A percentile compares a stretch with the other conserved stretches of the same genome.
Conservation (phyloP, 129 eudicot genomes). For the Flaveria linearis region DNA sequence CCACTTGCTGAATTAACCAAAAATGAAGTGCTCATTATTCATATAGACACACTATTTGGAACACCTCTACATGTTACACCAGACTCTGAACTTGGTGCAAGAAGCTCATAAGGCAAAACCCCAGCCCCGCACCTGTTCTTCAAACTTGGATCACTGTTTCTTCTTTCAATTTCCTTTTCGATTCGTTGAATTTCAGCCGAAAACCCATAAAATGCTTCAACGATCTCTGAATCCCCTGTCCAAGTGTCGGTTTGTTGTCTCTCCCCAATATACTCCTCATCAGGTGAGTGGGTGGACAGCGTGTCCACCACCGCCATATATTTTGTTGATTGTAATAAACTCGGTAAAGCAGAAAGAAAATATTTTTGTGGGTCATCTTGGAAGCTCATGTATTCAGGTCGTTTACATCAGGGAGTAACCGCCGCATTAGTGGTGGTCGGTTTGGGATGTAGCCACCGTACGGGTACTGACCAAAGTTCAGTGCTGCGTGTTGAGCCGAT, state of each 20-base stretch:
- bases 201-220: conserved; percentile 75
- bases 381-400: conserved; percentile 74
- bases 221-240: conserved; percentile 74
- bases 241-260: conserved; percentile 70
- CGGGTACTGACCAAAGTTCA: conserved; percentile 96
- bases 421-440: conserved; percentile 85
- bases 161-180: conserved; percentile 73
- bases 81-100: conserved; percentile 84
- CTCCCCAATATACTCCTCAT: conserved; percentile 94
- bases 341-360: conserved; percentile 69
- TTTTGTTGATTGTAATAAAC: conserved; percentile 76
- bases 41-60: conserved; percentile 92
- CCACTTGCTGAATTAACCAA: background rate
- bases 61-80: conserved; percentile 96
- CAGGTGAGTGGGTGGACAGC: conserved; percentile 91
- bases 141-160: conserved; percentile 55
- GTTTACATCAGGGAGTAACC: conserved; percentile 68
- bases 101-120: conserved; percentile 91
- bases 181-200: conserved; percentile 67
- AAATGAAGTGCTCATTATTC: conserved; percentile 26
- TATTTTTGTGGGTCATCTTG: conserved; percentile 74
- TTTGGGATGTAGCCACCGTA: conserved; percentile 95
- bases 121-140: conserved; percentile 98
- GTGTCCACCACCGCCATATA: conserved; percentile 97
- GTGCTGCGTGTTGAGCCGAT: conserved; percentile 96